A percentile compares a stretch with the other conserved stretches of the same genome.
These are phyloP conservation scores for Penicillium sp. DNA, from an alignment of 2,329 filamentous ascomycete species.

Conservation along the genomic window DNA sequence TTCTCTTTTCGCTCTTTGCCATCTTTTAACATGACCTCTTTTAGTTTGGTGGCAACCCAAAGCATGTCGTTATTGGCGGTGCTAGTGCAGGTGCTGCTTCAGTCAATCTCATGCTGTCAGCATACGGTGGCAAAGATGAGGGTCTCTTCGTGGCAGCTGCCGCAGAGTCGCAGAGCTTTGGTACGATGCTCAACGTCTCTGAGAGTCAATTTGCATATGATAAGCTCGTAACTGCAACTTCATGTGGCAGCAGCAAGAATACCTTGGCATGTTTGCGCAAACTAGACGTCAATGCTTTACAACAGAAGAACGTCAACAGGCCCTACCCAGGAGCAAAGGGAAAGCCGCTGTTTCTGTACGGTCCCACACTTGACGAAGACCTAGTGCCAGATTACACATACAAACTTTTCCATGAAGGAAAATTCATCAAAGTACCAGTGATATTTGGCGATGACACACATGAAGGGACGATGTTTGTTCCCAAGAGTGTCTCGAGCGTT, in stretches of 20 bases:
- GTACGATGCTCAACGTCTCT: conserved; percentile 47
- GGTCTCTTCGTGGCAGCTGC: conserved; percentile 54
- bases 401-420: conserved; percentile 48
- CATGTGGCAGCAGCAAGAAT: conserved; percentile 42
- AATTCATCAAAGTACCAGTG: conserved; percentile 54
- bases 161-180: conserved; percentile 56
- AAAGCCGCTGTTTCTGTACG: conserved; percentile 52
- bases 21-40: conserved; percentile 15
- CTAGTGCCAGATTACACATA: conserved; percentile 54
- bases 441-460: conserved; percentile 62
- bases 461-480: conserved; percentile 64
- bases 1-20: not conserved
- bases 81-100: conserved; percentile 65
- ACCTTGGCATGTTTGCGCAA: conserved; percentile 53
- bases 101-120: conserved; percentile 63
- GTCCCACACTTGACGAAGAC: conserved; percentile 52
- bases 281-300: conserved; percentile 46
- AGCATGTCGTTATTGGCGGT: conserved; percentile 67
- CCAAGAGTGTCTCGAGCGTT: conserved; percentile 48
- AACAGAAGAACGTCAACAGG: conserved; percentile 47
- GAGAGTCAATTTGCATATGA: conserved; percentile 55
- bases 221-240: conserved; percentile 50
- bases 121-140: conserved; percentile 50
- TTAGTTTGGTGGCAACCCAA: conserved; percentile 67
- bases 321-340: conserved; percentile 47